A percentile compares a stretch with the other conserved stretches of the same genome.
Evolutionary conservation across 495 filamentous ascomycete genomes (phyloP).

Genomic region (Podospora didyma): DNA sequence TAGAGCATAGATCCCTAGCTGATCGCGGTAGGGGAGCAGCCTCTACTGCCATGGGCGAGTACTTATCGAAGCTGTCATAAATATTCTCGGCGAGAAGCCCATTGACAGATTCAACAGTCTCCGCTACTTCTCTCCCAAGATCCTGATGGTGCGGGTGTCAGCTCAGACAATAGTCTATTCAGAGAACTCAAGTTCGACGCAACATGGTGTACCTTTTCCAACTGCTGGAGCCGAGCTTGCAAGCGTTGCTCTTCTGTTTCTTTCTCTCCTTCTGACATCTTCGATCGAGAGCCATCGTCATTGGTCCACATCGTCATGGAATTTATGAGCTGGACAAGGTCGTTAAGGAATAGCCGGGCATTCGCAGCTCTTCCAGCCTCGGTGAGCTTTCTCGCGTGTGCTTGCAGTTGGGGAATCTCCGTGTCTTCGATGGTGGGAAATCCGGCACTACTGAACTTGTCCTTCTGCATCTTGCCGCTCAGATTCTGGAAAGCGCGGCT

Average conservation of each 20-base stretch:
- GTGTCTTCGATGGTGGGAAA: conserved; percentile 24
- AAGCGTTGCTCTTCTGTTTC: conserved; percentile 37
- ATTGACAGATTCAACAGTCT: conserved; percentile 33
- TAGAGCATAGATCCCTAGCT: conserved; percentile 25
- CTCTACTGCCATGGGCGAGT: conserved; percentile 33
- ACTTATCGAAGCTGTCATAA: conserved; percentile 38
- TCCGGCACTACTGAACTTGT: conserved; percentile 28
- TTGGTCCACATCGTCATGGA: conserved; percentile 52
- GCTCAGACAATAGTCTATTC: too few species aligned
- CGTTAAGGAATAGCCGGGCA: conserved; percentile 33
- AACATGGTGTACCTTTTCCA: conserved; percentile 33
- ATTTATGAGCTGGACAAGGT: conserved; percentile 42
- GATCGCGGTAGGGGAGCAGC: conserved; percentile 20
- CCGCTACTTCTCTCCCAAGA: conserved; percentile 31
- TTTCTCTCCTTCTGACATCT: conserved; percentile 40
- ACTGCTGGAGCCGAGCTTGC: conserved; percentile 33
- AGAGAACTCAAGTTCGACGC: too few species aligned
- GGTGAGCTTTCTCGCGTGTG: conserved; percentile 53
- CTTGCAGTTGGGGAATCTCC: conserved; percentile 54
- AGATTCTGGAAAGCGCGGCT: conserved; percentile 58
- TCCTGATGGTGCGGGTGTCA: not conserved
- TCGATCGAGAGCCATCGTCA: conserved; percentile 36
- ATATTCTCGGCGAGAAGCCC: conserved; percentile 40
- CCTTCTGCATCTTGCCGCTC: conserved; percentile 37
- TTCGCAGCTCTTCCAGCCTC: conserved; percentile 20